A percentile compares a stretch with the other conserved stretches of the same genome.
These are phyloP conservation scores for Alliaria petiolata DNA, from an alignment of 345 rosid species.

Conservation along the genomic window DNA sequence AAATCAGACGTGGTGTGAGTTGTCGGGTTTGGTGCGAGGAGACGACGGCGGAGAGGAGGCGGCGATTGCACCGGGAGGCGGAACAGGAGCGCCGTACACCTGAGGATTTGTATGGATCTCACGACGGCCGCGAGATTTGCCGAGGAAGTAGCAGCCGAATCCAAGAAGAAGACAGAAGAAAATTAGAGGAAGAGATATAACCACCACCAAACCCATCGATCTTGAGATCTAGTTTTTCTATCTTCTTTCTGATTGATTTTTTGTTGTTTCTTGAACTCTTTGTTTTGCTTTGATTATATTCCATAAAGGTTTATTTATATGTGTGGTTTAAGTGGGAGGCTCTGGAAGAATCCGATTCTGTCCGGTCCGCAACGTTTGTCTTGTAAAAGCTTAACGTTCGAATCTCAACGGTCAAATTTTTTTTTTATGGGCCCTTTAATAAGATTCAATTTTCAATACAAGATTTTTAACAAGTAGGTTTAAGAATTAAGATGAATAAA, in stretches of 20 bases:
- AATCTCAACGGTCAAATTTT: constrained; percentile 15
- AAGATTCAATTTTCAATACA: no score
- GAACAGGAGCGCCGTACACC: constrained; percentile 37
- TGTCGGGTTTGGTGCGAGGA: constrained; percentile 30
- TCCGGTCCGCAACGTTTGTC: constrained; percentile 12
- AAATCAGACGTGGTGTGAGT: constrained; percentile 26
- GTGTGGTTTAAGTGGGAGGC: neutral
- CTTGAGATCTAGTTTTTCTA: constrained; percentile 7
- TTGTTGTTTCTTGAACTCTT: neutral
- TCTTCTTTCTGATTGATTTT: neutral
- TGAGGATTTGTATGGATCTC: constrained; percentile 67
- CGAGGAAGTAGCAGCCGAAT: constrained; percentile 67
- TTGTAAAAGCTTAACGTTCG: constrained; percentile 28
- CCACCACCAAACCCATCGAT: constrained; percentile 76
- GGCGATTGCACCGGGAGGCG: constrained; percentile 26
- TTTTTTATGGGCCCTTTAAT: neutral
- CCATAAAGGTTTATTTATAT: neutral
- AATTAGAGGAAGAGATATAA: constrained; percentile 77
- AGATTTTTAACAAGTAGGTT: no score
- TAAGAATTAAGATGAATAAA: neutral
- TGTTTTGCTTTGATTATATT: constrained; percentile 9
- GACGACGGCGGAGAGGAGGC: constrained; percentile 16
- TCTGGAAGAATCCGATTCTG: constrained; percentile 27
- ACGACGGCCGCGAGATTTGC: constrained; percentile 58
- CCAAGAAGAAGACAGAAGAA: constrained; percentile 65